Base-by-base conservation (phyloP, 768 basidiomycete species). In the Lactarius sp. region DNA sequence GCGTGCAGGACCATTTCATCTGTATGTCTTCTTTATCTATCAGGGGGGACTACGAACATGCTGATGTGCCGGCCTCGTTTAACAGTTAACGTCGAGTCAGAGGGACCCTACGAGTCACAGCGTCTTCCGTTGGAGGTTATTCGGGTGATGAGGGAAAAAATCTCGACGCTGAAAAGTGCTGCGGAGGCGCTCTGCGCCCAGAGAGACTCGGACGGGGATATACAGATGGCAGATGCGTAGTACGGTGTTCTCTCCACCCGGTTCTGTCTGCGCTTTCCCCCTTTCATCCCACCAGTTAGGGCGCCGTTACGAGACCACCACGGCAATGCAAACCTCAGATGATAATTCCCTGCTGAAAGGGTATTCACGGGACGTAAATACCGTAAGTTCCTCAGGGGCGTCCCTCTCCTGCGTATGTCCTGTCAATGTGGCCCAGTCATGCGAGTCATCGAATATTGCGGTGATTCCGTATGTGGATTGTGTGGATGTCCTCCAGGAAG, bases 1-100 rank as follows among this genome's bases (percentile, higher is more conserved):
- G 97, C 8, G 86, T 97, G 52, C 80, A 93, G 56, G 94, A 98
- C 78, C 90, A 87, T 76, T 98, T 97, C 75, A 81, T 98, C 59
- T 98, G 96, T 94, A 70, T 70, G 92, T 16, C 47, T 52, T 61
- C 1, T 6, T 37, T 46, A 2, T 27, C 22, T 10, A 53, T 49
- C 6, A 3, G 13, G 10, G 49, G 37, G n/a, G 56, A 10, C 3
- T 60, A 13, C 6, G 42, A 8, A 51, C 33, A 50, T 60, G 33
- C 51, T 52, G 52, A 63, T 44, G 27, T 8, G 44, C 34, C 63
- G 42, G 56, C 68, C 41, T n/a, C 34, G 46, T 56, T 52, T 4
- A 16, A 27, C 71, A 92, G 95, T 92, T 78, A 90, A 84, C 65
- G 80, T 98, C 44, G 95, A 98, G 74, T 93, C 93, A 0, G 91